Conservation (phyloP, 371 early-diverging fungal species). For the Syncephalastrum contaminatum region DNA sequence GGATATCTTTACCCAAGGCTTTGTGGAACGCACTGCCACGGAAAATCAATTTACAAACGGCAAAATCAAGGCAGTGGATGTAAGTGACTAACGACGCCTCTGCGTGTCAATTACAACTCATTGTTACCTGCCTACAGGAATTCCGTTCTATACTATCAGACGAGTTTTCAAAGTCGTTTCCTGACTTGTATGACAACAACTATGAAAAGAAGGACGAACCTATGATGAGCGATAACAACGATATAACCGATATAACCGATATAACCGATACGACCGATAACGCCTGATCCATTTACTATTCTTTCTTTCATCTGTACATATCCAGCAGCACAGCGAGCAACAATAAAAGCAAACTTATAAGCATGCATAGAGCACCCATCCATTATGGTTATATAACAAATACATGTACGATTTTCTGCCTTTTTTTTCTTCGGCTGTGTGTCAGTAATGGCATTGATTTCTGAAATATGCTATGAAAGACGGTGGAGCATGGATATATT, state of each 20-base stretch:
- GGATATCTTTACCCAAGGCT: conserved; percentile 72
- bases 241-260: not conserved
- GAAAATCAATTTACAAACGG: conserved; percentile 81
- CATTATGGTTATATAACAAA: no score
- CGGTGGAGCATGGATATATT: no score
- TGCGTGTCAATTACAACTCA: not conserved
- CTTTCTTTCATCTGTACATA: no score
- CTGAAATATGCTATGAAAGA: no score
- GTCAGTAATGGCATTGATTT: no score
- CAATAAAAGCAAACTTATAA: no score
- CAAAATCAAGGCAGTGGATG: conserved; percentile 67
- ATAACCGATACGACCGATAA: not conserved
- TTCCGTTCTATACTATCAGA: conserved; percentile 34
- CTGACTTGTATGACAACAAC: conserved; percentile 42
- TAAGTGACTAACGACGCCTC: conserved; percentile 18
- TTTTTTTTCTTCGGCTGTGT: no score
- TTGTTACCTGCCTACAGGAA: conserved; percentile 20
- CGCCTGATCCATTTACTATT: no score
- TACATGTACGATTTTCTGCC: no score
- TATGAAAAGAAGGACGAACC: conserved; percentile 11
- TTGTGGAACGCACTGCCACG: conserved; percentile 72
- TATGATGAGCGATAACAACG: conserved; percentile 2
- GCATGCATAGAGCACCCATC: no score
- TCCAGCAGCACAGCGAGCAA: no score
- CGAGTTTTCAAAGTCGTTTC: conserved; percentile 48